A percentile compares a stretch with the other conserved stretches of the same genome.
Conservation (phyloP, 2,329 filamentous ascomycete genomes). For the Hirsutella rhossiliensis region DNA sequence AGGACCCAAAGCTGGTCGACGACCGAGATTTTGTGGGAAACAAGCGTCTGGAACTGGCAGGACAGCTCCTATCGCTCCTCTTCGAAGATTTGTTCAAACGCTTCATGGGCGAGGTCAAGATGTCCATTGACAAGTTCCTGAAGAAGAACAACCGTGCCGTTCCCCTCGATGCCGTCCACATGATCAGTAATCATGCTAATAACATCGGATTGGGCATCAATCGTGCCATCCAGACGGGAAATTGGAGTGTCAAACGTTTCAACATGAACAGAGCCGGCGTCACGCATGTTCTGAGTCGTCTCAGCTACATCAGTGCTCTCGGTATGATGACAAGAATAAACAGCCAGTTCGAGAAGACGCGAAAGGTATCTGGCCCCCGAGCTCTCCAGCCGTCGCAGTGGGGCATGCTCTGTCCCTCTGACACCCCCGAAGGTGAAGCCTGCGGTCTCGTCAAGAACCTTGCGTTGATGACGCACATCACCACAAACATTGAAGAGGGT, state of each 20-base stretch:
- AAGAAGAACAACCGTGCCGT: slow-evolving; percentile 87
- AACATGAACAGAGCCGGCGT: slow-evolving; percentile 97
- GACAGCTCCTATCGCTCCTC: slow-evolving; percentile 81
- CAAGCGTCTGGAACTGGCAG: slow-evolving; percentile 88
- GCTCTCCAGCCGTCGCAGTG: slow-evolving; percentile 95
- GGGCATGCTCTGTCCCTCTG: slow-evolving; percentile 93
- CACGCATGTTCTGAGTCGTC: slow-evolving; percentile 85
- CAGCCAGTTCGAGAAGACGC: slow-evolving; percentile 96
- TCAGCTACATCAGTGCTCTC: slow-evolving; percentile 92
- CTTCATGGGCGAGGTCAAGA: slow-evolving; percentile 79
- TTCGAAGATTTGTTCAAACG: slow-evolving; percentile 98
- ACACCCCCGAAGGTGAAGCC: slow-evolving; percentile 96
- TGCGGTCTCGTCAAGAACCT: slow-evolving; percentile 97
- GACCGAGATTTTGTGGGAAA: slow-evolving; percentile 98
- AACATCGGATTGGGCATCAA: slow-evolving; percentile 90
- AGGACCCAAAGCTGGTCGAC: slow-evolving; percentile 81
- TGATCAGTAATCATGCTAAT: slow-evolving; percentile 74
- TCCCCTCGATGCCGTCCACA: slow-evolving; percentile 74
- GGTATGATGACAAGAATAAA: slow-evolving; percentile 99
- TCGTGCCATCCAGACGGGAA: slow-evolving; percentile 90
- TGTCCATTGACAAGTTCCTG: slow-evolving; percentile 87
- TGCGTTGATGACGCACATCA: slow-evolving; percentile 98
- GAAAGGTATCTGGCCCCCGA: slow-evolving; percentile 91
- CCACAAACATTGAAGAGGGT: slow-evolving; percentile 87
- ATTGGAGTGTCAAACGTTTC: slow-evolving; percentile 97